These are phyloP conservation scores for Angomonas deanei DNA, from an alignment of 208 protist species.

Conservation along the genomic window DNA sequence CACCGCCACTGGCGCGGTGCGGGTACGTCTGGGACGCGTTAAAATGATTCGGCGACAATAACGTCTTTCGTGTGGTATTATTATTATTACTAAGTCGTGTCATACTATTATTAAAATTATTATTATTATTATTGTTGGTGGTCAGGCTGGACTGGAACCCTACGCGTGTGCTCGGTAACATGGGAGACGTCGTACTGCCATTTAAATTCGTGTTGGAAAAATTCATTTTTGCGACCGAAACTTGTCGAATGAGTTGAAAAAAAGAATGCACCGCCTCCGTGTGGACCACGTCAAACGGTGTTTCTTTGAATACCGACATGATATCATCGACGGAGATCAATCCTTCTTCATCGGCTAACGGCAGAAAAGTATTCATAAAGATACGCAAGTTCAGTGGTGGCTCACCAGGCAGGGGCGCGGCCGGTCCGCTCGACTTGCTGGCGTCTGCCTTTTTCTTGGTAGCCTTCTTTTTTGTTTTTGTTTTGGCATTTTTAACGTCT, in stretches of 20 bases:
- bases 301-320: conserved; percentile 14
- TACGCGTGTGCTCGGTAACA: too few species aligned
- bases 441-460: conserved; percentile 21
- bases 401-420: conserved; percentile 22
- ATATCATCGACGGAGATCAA: conserved; percentile 36
- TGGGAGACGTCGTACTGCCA: too few species aligned
- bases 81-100: neutral
- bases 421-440: neutral
- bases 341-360: conserved; percentile 32
- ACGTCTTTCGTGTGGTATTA: neutral
- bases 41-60: neutral
- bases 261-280: conserved; percentile 16
- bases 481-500: neutral
- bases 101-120: too few species aligned
- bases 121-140: too few species aligned
- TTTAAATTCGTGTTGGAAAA: neutral
- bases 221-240: conserved; percentile 15
- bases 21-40: too few species aligned
- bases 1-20: neutral
- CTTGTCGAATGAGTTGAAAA: conserved; percentile 15
- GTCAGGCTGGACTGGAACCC: too few species aligned
- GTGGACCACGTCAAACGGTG: conserved; percentile 58
- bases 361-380: conserved; percentile 32
- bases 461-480: neutral
- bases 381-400: conserved; percentile 35